Evolutionary conservation across 1,284 basidiomycete species (phyloP), one percentile per base, ranked within the genome.

Genomic region (Cutaneotrichosporon sp.): DNA sequence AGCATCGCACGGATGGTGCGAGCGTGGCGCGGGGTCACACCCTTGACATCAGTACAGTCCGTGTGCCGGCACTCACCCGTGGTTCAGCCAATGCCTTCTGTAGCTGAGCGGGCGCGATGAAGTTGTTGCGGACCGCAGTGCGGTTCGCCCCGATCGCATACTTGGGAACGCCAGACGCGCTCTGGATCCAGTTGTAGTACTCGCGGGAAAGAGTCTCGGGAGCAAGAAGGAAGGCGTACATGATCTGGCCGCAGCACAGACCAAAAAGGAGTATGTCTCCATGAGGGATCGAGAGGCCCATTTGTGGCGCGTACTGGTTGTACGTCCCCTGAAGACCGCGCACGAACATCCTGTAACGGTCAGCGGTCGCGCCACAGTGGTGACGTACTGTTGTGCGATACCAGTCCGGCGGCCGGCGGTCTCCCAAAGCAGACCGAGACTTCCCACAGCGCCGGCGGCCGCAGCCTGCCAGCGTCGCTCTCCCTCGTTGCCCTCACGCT

Each of bases 251-350:
- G 73, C 89, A 96, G 21, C 89, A 90, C 2, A 94, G 73, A 11
- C 89, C 85, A 73, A 97, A 97, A 10, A 94, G 85, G 21, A 97
- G 78, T 0, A 92, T 85, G 63, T 90, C 90, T 9, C 95, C 95
- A 76, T 93, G 84, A 0, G 94, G 95, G 16, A 99, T 85, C 58
- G 83, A 83, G 63, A 92, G 83, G 31, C 88, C 77, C 7, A 71
- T 63, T 4, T 66, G 69, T 1, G 75, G 74, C 5, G 77, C 74
- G 50, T 78, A 73, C 47, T 75, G 75, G 64, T 81, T 81, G 67
- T 87, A 73, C 82, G 85, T 72, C 16, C 73, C 78, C 64, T 82
- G 79, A 11, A 82, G 70, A 40, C 80, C 81, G 56, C 81, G 74
- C 4, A 82, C 81, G 34, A 82, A 78, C 75, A 81, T 76, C 56